Percentiles rank a stretch among this genome's conserved stretches.
phyloP scores from a whole-genome alignment of 495 filamentous ascomycete species.

The Pyrenula massariospora region DNA sequence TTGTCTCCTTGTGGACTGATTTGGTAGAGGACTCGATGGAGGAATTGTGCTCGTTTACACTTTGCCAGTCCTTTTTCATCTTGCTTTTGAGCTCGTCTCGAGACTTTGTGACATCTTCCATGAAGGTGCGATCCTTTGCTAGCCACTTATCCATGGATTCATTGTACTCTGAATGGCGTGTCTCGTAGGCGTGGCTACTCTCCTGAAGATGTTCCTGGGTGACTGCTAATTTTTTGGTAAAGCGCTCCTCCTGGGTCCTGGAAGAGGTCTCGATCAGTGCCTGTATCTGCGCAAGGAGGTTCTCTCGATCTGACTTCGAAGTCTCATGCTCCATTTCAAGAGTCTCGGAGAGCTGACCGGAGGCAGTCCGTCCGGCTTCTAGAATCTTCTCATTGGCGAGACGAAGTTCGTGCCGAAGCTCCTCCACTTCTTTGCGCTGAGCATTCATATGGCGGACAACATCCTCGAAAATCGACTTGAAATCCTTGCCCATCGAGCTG shows the following conservation, averaged over 20 bases:
- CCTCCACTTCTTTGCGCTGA: slow-evolving; percentile 70
- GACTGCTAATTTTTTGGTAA: slow-evolving; percentile 45
- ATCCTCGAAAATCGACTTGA: slow-evolving; percentile 74
- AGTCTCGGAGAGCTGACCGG: slow-evolving; percentile 55
- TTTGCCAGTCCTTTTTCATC: slow-evolving; percentile 82
- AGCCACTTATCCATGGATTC: slow-evolving; percentile 68
- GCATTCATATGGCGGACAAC: slow-evolving; percentile 57
- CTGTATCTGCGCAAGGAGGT: slow-evolving; percentile 65
- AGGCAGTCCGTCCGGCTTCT: slow-evolving; percentile 51
- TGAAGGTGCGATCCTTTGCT: slow-evolving; percentile 51
- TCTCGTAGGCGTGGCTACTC: slow-evolving; percentile 50
- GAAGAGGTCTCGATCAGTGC: slow-evolving; percentile 61
- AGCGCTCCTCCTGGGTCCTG: slow-evolving; percentile 59
- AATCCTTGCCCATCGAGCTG: slow-evolving; percentile 75
- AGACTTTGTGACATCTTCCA: slow-evolving; percentile 59
- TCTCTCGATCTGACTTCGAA: slow-evolving; percentile 61
- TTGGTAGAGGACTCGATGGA: slow-evolving; percentile 72
- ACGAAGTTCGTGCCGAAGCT: slow-evolving; percentile 56
- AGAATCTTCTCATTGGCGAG: slow-evolving; percentile 53
- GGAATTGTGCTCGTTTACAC: slow-evolving; percentile 64
- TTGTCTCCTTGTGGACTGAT: slow-evolving; percentile 83
- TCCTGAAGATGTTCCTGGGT: slow-evolving; percentile 52
- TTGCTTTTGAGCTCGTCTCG: slow-evolving; percentile 65
- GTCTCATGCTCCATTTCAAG: slow-evolving; percentile 64
- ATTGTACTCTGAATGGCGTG: slow-evolving; percentile 50